Base-by-base conservation (phyloP, 2,329 filamentous ascomycete species). In the Penicillium italicum region DNA sequence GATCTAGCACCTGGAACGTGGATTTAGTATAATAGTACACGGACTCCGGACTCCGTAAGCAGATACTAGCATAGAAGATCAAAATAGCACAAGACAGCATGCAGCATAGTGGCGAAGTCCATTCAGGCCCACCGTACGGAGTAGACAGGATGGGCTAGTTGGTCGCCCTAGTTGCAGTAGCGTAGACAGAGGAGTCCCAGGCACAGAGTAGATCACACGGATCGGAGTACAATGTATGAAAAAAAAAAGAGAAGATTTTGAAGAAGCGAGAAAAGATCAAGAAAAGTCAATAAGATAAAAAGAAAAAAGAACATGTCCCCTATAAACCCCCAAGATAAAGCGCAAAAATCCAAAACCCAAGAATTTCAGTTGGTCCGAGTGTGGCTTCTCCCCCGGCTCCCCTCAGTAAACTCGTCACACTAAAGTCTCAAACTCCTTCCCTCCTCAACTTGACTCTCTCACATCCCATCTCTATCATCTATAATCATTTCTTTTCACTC, bases 341-440 rank as follows among this genome's bases (percentile, higher is more conserved):
- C 16, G 14, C 43, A 12, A 46, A 46, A 24, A 34, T 24, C 18
- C 22, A 31, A 38, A 30, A 26, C 28, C 43, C 44, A 43, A 45
- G 48, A 49, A 56, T 56, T 56, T 58, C 43, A 47, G 28, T 24
- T 42, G 50, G 43, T 50, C 48, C 52, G 50, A 53, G 50, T 52
- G 49, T 50, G 24, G 38, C 34, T 31, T 45, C 55, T 52, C 59
- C 60, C 58, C 58, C 50, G 18, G 20, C 46, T 41, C 50, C 50
- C 58, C 51, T 46, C 59, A 46, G 43, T 45, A 61, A 61, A 50
- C 50, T 55, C 54, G 60, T 63, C 56, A 62, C 61, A 61, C 56
- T 50, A 14, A 42, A 51, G 50, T 58, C 46, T 57, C 57, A 58
- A 62, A 57, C 48, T 49, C 50, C 52, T 52, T 53, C 53, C 38